Evolutionary conservation across 2,329 filamentous ascomycete species (phyloP).

Genomic region (Aspergillus sp.): DNA sequence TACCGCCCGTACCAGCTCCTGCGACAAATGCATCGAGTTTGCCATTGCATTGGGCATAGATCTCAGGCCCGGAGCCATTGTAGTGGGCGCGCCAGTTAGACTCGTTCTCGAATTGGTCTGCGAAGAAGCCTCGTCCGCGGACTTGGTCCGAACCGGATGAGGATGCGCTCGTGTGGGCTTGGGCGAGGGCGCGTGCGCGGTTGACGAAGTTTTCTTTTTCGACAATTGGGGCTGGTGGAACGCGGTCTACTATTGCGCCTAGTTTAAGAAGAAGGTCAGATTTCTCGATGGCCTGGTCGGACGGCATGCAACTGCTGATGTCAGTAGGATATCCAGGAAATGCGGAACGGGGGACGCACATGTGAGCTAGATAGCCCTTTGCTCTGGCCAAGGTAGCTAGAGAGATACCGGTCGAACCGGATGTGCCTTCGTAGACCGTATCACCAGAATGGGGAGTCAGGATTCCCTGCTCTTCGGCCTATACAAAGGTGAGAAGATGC

Average conservation of each 20-base stretch:
- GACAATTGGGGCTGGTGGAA: conserved; percentile 87
- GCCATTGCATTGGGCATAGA: conserved; percentile 69
- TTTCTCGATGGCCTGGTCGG: conserved; percentile 84
- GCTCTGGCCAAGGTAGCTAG: conserved; percentile 83
- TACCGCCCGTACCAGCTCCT: conserved; percentile 90
- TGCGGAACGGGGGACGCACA: conserved; percentile 43
- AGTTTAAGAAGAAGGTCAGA: conserved; percentile 80
- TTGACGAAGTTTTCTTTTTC: conserved; percentile 93
- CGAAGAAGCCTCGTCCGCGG: conserved; percentile 77
- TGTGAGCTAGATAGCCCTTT: conserved; percentile 83
- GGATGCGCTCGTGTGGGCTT: conserved; percentile 56
- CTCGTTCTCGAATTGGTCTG: conserved; percentile 88
- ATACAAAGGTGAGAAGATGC: conserved; percentile 12
- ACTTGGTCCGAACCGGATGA: conserved; percentile 27
- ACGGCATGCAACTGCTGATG: conserved; percentile 68
- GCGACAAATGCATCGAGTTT: conserved; percentile 80
- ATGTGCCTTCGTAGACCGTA: conserved; percentile 95
- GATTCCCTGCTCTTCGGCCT: conserved; percentile 71
- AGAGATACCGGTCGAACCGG: conserved; percentile 93
- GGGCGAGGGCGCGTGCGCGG: conserved; percentile 68
- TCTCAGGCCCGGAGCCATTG: conserved; percentile 79
- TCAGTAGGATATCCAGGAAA: conserved; percentile 8
- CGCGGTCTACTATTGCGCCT: conserved; percentile 85
- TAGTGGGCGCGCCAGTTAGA: conserved; percentile 87
- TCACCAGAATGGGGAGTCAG: conserved; percentile 76